Evolutionary conservation across 805 yeast genomes (phyloP), one percentile per base, ranked within the genome.

Genomic region (Teunomyces aglyptinius): DNA sequence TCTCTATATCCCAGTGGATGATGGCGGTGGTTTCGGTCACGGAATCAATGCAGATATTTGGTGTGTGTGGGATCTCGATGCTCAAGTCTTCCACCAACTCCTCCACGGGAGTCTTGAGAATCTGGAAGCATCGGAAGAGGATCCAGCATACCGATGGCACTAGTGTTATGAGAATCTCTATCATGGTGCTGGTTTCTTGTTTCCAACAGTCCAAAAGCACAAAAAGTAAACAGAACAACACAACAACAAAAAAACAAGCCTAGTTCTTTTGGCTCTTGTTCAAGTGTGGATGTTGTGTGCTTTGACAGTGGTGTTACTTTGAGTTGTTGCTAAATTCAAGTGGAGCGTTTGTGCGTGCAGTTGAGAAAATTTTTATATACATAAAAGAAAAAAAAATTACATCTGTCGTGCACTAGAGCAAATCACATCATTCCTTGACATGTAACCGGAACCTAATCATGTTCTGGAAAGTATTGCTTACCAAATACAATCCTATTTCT

Each of bases 51-150:
- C 83, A 80, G 12, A 82, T 66, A 39, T 65, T 61, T 2, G 85
- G 85, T 6, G 78, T 68, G 46, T 71, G 75, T 3, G 88, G 88
- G 28, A 82, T 76, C 24, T 75, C 76, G 16, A 81, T 71, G 51
- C 74, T 71, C 34, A 82, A 61, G 28, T 70, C 70, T 43, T 67
- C 68, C 27, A 80, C 69, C 20, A 79, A 63, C 42, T 70, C 71
- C 11, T 73, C 76, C 20, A 76, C 64, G 1, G 86, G 83, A 2
- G 79, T 64, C 39, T 56, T 58, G 41, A 70, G 56, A 13, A 72
- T 58, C 46, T 58, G 61, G 48, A 58, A 59, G 54, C 74, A 67
- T 32, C 77, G 62, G 50, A 68, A 70, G 5, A 69, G 48, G 38
- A 72, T 59, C 77, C 77, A 72, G 43, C 63, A 53, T 6, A 70